Evolutionary conservation across 2,329 filamentous ascomycete genomes (phyloP), one percentile per base, ranked within the genome.

Genomic region (Sphaceloma murrayae): DNA sequence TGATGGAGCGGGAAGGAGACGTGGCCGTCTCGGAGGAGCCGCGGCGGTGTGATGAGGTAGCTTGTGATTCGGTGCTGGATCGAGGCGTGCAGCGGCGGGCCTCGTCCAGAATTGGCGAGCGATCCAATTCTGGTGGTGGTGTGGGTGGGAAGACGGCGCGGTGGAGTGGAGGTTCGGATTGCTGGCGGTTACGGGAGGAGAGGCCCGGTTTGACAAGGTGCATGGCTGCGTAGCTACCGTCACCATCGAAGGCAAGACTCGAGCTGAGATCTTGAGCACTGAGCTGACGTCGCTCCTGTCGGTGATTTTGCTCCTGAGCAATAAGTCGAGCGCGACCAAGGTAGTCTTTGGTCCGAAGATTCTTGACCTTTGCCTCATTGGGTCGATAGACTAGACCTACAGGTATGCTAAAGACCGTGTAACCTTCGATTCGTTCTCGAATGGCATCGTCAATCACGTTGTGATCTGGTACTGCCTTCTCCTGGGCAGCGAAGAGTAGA

Each of bases 391-490:
- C 77, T 22, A 95, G 85, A 17, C 91, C 91, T 9, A 96, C 88
- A 0, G 91, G 91, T 43, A 96, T 96, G 0, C 88, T 96, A 67
- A 98, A 98, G 31, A 98, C 91, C 0, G 91, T 96, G 60, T 98
- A 98, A 34, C 89, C 91, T 84, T 94, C 49, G 48, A 91, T 91
- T 57, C 88, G 80, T 61, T 96, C 91, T 44, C 77, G 72, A 53
- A 98, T 96, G 3, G 91, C 91, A 64, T 98, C 91, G 57, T 98
- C 88, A 53, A 98, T 98, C 51, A 98, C 91, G 60, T 94, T 85
- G 66, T 98, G 91, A 56, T 96, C 89, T 45, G 89, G 82, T 1
- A 94, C 88, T 36, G 91, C 85, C 69, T 96, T 96, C 65, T 96
- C 91, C 63, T 94, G 91, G 18, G 85, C 84, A 0, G 91, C 91